Conservation (phyloP, 2,329 filamentous ascomycete genomes). For the Zalaria obscura region DNA sequence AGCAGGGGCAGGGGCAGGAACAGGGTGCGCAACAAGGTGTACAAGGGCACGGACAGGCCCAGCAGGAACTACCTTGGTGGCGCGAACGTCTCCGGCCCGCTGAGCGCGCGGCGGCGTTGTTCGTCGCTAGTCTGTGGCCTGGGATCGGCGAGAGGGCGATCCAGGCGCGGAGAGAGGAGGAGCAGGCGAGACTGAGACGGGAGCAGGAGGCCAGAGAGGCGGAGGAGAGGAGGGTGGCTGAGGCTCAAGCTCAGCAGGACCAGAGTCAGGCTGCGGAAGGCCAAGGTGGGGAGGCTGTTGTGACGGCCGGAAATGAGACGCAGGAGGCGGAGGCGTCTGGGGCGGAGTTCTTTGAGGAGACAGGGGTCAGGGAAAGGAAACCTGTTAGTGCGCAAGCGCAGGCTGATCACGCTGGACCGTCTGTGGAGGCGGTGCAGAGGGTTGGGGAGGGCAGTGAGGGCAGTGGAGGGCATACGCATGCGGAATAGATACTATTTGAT, state of each 20-base stretch:
- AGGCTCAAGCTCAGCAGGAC: neutral
- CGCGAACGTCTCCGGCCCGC: slow-evolving; percentile 26
- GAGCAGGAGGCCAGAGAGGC: slow-evolving; percentile 7
- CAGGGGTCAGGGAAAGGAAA: slow-evolving; percentile 2
- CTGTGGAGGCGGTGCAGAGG: too few relatives aligned
- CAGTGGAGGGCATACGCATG: too few relatives aligned
- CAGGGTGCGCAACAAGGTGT: neutral
- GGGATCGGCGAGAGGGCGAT: slow-evolving; percentile 49
- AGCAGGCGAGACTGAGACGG: slow-evolving; percentile 3
- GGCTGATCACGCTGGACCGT: too few relatives aligned
- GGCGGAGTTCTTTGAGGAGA: neutral
- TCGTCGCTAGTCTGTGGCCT: slow-evolving; percentile 47
- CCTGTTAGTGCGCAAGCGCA: too few relatives aligned
- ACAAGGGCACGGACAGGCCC: neutral
- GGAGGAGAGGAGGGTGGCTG: neutral
- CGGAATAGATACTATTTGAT: too few relatives aligned
- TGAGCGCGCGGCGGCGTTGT: slow-evolving; percentile 45
- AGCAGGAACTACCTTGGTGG: slow-evolving; percentile 11
- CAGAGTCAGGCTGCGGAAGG: neutral
- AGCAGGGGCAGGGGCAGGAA: neutral
- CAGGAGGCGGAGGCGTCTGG: neutral
- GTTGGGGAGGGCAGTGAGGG: too few relatives aligned
- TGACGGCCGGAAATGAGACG: neutral
- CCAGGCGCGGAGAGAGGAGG: slow-evolving; percentile 33
- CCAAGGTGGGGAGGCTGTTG: neutral